These are phyloP conservation scores for Amauroascus niger DNA, from an alignment of 2,329 filamentous ascomycete species.

Conservation along the genomic window DNA sequence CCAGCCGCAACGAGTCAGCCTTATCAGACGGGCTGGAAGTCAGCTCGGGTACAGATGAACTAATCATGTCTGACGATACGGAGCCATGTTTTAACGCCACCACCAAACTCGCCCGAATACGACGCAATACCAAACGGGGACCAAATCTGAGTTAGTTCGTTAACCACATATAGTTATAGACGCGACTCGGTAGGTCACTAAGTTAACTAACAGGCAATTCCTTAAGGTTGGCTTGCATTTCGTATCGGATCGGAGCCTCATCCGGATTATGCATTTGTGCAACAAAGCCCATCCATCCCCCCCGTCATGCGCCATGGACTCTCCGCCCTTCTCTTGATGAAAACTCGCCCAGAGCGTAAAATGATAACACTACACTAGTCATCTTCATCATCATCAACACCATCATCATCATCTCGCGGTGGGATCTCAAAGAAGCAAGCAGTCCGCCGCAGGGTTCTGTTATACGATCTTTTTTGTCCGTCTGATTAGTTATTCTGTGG, in stretches of 20 bases:
- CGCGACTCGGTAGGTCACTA: too few relatives aligned
- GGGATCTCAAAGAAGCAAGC: background rate
- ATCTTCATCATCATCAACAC: too few relatives aligned
- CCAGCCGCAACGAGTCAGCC: background rate
- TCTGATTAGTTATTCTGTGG: background rate
- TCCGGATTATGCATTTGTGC: background rate
- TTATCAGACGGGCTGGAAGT: background rate
- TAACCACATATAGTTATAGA: too few relatives aligned
- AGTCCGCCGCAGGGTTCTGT: background rate
- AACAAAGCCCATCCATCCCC: background rate
- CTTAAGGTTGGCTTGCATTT: too few relatives aligned
- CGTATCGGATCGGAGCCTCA: background rate
- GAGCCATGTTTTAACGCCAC: background rate
- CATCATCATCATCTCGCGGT: too few relatives aligned
- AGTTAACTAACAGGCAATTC: too few relatives aligned
- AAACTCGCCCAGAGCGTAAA: background rate
- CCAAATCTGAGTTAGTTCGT: too few relatives aligned
- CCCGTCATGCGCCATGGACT: too few relatives aligned
- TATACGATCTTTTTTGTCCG: background rate
- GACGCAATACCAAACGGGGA: too few relatives aligned
- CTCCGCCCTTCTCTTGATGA: background rate
- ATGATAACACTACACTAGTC: too few relatives aligned
- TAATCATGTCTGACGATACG: background rate
- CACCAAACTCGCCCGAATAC: background rate
- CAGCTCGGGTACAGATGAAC: background rate